These are phyloP conservation scores for Raffaelea albimanens DNA, from an alignment of 2,329 filamentous ascomycete species.

Conservation along the genomic window DNA sequence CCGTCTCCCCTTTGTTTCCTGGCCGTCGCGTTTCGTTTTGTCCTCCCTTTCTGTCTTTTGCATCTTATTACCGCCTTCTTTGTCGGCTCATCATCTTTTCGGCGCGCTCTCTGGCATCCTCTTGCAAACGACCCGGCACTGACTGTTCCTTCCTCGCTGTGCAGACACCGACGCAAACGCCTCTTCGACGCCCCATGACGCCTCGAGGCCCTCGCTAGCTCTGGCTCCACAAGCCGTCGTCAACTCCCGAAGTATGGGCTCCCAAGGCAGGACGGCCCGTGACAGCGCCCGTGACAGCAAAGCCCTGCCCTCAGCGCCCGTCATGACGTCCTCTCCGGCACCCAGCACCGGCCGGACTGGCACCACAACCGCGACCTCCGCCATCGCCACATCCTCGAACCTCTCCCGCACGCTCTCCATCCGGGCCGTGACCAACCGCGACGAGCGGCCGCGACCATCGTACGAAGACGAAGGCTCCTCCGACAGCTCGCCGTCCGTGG, in stretches of 20 bases:
- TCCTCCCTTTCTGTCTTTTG: background rate
- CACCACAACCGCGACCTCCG: constrained; percentile 2
- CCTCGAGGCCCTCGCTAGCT: constrained; percentile 21
- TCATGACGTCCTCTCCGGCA: constrained; percentile 10
- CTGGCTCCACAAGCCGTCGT: constrained; percentile 28
- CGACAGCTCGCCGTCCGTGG: constrained; percentile 24
- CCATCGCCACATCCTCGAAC: constrained; percentile 5
- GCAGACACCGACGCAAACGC: constrained; percentile 4
- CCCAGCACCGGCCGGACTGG: background rate
- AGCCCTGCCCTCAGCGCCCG: constrained; percentile 10
- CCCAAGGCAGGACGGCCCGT: background rate
- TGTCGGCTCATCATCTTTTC: background rate
- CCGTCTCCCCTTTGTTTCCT: too few species aligned
- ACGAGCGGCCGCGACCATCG: constrained; percentile 27
- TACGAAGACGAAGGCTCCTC: constrained; percentile 33
- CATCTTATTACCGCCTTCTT: background rate
- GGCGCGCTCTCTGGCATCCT: background rate
- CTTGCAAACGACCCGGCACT: background rate
- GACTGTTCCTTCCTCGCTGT: background rate
- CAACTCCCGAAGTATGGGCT: constrained; percentile 28
- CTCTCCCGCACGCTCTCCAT: constrained; percentile 33
- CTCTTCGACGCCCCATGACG: constrained; percentile 15
- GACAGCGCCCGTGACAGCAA: constrained; percentile 15
- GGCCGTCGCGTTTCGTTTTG: background rate
- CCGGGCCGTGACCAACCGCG: constrained; percentile 47